Evolutionary conservation across 1,139 yeast genomes (phyloP), one percentile per base, ranked within the genome.

Genomic region (Lodderomyces margitis): DNA sequence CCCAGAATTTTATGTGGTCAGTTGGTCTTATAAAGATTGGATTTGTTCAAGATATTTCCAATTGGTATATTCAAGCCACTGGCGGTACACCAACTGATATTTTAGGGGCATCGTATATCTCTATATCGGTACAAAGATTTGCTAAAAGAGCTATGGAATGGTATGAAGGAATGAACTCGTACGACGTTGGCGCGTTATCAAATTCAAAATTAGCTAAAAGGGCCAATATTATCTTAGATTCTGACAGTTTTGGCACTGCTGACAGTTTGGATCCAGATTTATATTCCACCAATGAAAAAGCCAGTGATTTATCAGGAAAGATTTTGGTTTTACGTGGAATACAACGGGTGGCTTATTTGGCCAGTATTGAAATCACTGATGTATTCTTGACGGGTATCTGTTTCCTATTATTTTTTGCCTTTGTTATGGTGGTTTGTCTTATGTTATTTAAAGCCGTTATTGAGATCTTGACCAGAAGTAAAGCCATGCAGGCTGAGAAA

Each of bases 31-130:
- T 94, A 53, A 74, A 77, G 44, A 80, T 81, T 9, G 68, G 68
- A n/a, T 88, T 91, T 57, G 85, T 92, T 79, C 98, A 92, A 63
- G 62, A 71, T 38, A 87, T 91, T 45, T 84, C 95, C 54, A 80
- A 83, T 59, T 92, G 98, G 98, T 92, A 92, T 64, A 82, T 92
- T 44, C 96, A 91, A 64, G 73, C 96, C n/a, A 92, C 98, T 1
- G 97, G 97, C 35, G 98, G 98, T 45, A 62, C 75, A 1, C 82
- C 95, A 3, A 83, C 96, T 3, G 84, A 85, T 44, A 78, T 88
- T 37, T 62, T 89, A 38, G 66, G 75, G 12, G 68, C 68, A 61
- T 68, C 53, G 53, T 82, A 53, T 54, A 74, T 75, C 55, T 82
- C 96, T 2, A 78, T 91, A 42, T 83, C 95, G 5, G 96, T 89